Evolutionary conservation across 2,329 filamentous ascomycete species (phyloP), one percentile per base, ranked within the genome.

Genomic region (Pyrenophora teres): DNA sequence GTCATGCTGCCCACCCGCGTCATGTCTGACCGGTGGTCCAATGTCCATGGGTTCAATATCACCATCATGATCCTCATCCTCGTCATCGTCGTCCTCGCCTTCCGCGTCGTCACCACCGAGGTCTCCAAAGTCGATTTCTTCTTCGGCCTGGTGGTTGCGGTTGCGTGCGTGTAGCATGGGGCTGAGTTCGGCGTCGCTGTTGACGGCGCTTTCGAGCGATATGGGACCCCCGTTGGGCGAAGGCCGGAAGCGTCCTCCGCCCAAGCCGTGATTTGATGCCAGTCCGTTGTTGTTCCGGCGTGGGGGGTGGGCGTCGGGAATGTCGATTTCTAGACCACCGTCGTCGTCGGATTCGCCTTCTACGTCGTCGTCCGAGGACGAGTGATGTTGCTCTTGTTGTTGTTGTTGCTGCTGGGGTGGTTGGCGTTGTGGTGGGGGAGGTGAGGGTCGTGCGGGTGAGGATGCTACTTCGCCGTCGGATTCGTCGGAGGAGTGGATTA

Each of bases 151-250:
- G 8, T 49, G 44, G 23, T 39, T 52, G 23, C 50, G 44, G 23
- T 39, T 52, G 23, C 42, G 53, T n/a, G 53, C 32, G 60, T 56
- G 50, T 4, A 63, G 59, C 35, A 69, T 66, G 3, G 71, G 68
- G 8, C 62, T 64, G 13, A 66, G 67, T 36, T 65, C 62, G 3
- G 56, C 64, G 2, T 52, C 50, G 40, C 65, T 76, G 50, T 68
- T 77, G 6, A 76, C 75, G 1, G 76, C 77, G 52, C 73, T 76
- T 13, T 72, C 73, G 32, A 79, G 67, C 13, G 70, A 75, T 38
- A 78, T 77, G 2, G 77, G 77, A 3, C 76, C 76, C 19, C 76
- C 76, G 21, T 67, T 64, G 18, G 62, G 64, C 0, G 71, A 69
- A 2, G 65, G 67, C 8, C 62, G 60, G 23, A 60, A 53, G n/a